phyloP scores from a whole-genome alignment of 2,329 filamentous ascomycete genomes.

The Calycina marina region DNA sequence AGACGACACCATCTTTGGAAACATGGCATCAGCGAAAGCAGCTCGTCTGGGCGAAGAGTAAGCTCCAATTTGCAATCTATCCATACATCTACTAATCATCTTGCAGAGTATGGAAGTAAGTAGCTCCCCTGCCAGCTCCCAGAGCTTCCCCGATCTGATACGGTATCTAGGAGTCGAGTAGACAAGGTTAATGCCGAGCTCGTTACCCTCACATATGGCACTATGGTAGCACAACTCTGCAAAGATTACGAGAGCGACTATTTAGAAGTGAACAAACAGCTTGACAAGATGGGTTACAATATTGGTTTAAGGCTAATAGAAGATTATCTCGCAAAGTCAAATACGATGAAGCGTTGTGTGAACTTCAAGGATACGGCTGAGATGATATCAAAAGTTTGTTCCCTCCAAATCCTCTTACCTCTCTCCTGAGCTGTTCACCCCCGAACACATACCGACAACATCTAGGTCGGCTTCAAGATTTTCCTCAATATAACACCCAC shows the following conservation, averaged over 20 bases:
- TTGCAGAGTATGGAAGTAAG: conserved; percentile 25
- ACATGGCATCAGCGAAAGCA: conserved; percentile 47
- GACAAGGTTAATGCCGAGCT: conserved; percentile 98
- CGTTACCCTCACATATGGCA: conserved; percentile 93
- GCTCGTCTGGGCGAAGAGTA: conserved; percentile 63
- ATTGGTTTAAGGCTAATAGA: conserved; percentile 93
- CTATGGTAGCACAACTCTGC: conserved; percentile 90
- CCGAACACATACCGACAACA: background rate
- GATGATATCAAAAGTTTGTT: conserved; percentile 73
- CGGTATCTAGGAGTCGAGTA: conserved; percentile 82
- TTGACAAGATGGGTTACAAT: conserved; percentile 99
- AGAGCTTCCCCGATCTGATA: no score
- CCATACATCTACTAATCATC: conserved; percentile 12
- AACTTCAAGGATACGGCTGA: conserved; percentile 96
- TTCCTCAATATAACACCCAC: conserved; percentile 93
- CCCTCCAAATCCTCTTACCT: no score
- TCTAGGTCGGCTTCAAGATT: conserved; percentile 95
- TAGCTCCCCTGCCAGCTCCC: no score
- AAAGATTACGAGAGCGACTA: conserved; percentile 95
- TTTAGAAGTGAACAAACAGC: conserved; percentile 86
- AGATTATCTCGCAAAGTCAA: conserved; percentile 93
- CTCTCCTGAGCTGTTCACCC: background rate
- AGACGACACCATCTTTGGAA: conserved; percentile 1
- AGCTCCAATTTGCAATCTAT: conserved; percentile 21
- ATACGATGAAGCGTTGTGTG: conserved; percentile 71